phyloP scores from a whole-genome alignment of 2,329 filamentous ascomycete genomes.

The Scedosporium aurantiacum region DNA sequence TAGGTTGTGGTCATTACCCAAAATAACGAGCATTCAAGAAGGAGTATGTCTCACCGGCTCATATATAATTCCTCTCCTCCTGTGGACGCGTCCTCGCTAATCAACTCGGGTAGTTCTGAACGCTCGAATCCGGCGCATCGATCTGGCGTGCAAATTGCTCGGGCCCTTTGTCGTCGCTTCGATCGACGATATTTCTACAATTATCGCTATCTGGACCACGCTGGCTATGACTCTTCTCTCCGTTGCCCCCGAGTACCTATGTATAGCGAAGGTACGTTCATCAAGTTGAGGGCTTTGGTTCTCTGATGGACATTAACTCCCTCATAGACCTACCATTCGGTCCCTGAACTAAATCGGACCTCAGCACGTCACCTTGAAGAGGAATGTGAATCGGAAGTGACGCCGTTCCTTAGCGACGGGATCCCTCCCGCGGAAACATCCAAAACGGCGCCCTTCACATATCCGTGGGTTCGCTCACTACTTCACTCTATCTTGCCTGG shows the following conservation, averaged over 20 bases:
- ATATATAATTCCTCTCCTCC: neutral
- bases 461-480: neutral
- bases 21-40: constrained; percentile 3
- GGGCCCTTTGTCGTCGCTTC: constrained; percentile 45
- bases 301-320: neutral
- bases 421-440: neutral
- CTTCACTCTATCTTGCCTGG: neutral
- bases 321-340: neutral
- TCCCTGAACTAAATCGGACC: neutral
- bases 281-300: neutral
- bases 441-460: neutral
- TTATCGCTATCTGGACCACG: constrained; percentile 35
- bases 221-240: constrained; percentile 38
- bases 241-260: constrained; percentile 39
- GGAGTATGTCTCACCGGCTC: neutral
- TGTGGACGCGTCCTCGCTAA: neutral
- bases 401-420: neutral
- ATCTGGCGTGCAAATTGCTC: constrained; percentile 47
- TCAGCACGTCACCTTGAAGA: neutral
- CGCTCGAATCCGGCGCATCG: constrained; percentile 51
- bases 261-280: constrained; percentile 23
- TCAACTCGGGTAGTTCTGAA: constrained; percentile 31
- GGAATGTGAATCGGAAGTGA: neutral
- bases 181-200: constrained; percentile 36
- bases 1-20: constrained; percentile 28